A percentile compares a stretch with the other conserved stretches of the same genome.
These are phyloP conservation scores for Straminergon stramineum DNA, from an alignment of 225 moss, liverwort and hornwort species.

Conservation along the genomic window DNA sequence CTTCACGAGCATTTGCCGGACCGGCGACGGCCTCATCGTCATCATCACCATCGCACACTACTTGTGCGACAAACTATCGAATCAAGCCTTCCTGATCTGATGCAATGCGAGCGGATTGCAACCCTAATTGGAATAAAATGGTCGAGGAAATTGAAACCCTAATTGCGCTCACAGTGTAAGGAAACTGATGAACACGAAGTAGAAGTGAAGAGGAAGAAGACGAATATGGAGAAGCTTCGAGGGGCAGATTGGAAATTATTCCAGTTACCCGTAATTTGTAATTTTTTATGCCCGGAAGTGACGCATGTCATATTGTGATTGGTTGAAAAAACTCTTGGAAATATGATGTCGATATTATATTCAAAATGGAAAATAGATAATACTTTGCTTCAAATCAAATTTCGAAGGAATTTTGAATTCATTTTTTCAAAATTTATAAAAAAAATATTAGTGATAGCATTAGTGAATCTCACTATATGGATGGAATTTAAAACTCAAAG, in stretches of 20 bases:
- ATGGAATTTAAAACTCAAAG: no score
- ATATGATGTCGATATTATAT: neutral
- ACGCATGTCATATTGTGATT: neutral
- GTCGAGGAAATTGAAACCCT: neutral
- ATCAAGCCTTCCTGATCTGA: neutral
- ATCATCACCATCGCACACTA: neutral
- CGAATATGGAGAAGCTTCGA: neutral
- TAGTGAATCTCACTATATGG: no score
- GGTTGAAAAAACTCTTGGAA: neutral
- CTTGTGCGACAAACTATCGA: neutral
- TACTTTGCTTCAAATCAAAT: no score
- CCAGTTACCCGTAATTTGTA: neutral
- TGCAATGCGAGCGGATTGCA: neutral
- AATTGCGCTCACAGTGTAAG: no score
- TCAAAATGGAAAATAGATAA: neutral
- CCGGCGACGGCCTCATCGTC: neutral
- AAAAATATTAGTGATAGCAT: no score
- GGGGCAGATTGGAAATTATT: neutral
- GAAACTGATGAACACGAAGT: neutral
- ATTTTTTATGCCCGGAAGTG: neutral
- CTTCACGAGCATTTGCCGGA: constrained; percentile 49
- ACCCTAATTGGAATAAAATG: neutral
- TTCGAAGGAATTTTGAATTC: no score
- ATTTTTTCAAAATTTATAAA: no score
- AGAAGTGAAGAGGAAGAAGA: neutral